These are phyloP conservation scores for Lycium ferocissimum DNA, from an alignment of 257 asterid species.

Conservation along the genomic window DNA sequence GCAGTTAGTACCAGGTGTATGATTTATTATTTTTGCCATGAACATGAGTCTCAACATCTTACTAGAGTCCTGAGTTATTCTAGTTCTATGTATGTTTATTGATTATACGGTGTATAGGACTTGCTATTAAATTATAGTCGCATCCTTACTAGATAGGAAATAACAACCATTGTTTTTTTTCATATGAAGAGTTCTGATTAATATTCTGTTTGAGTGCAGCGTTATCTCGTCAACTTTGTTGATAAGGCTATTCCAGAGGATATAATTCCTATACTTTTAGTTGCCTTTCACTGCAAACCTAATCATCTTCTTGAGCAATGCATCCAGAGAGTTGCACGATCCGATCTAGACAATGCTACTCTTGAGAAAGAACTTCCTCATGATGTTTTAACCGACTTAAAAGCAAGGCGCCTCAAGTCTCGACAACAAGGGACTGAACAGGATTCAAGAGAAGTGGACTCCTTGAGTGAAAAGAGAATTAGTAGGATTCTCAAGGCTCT, in stretches of 20 bases:
- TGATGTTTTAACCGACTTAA: slow-evolving; percentile 50
- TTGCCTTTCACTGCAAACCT: slow-evolving; percentile 62
- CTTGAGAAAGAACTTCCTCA: slow-evolving; percentile 81
- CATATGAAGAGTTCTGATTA: not conserved
- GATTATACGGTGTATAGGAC: not conserved
- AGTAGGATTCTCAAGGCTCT: slow-evolving; percentile 71
- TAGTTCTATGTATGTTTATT: not conserved
- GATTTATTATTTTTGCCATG: not conserved
- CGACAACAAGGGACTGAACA: slow-evolving; percentile 52
- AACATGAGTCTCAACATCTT: slow-evolving; percentile 2
- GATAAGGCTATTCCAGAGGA: slow-evolving; percentile 80
- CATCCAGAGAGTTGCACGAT: slow-evolving; percentile 59
- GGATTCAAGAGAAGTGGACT: slow-evolving; percentile 47
- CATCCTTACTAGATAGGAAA: not conserved
- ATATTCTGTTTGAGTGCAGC: slow-evolving; percentile 47
- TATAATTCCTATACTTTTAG: slow-evolving; percentile 71
- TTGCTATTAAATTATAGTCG: not conserved
- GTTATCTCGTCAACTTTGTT: slow-evolving; percentile 68
- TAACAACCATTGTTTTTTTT: not conserved
- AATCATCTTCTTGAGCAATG: slow-evolving; percentile 59
- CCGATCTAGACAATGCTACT: slow-evolving; percentile 61
- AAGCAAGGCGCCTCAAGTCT: slow-evolving; percentile 48
- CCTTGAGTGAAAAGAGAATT: slow-evolving; percentile 55
- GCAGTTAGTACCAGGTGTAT: not conserved
- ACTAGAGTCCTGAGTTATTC: not conserved